Percentiles rank a stretch among this genome's conserved stretches.
Conservation (phyloP, 2,329 filamentous ascomycete species). For the Penicillium brasilianum region DNA sequence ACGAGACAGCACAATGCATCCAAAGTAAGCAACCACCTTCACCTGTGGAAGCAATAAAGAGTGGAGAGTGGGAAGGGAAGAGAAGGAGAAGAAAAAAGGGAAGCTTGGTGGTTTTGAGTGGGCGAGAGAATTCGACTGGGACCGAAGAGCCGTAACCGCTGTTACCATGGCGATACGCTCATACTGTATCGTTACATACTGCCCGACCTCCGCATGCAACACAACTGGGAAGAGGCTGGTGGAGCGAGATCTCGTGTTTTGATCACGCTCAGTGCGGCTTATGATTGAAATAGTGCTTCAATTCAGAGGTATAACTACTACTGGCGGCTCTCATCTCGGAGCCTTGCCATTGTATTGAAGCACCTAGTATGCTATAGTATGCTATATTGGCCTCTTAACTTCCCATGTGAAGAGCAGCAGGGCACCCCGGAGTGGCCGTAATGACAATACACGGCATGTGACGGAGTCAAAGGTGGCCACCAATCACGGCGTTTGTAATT, state of each 20-base stretch:
- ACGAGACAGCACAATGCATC: slow-evolving; percentile 46
- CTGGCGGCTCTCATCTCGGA: neutral
- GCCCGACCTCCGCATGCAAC: slow-evolving; percentile 35
- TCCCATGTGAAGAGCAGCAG: neutral
- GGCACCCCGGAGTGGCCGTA: slow-evolving; percentile 17
- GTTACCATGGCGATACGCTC: slow-evolving; percentile 38
- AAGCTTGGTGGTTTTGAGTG: slow-evolving; percentile 48
- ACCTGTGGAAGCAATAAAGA: slow-evolving; percentile 36
- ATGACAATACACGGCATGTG: slow-evolving; percentile 35
- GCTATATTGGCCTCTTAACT: neutral
- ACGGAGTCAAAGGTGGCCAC: slow-evolving; percentile 25
- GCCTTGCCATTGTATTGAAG: neutral
- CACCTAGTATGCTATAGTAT: neutral
- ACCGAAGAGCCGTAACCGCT: slow-evolving; percentile 47
- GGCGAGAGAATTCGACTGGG: slow-evolving; percentile 44
- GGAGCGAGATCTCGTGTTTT: neutral
- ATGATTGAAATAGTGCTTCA: neutral
- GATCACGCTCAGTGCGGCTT: neutral
- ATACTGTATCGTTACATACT: slow-evolving; percentile 31
- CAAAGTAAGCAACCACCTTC: slow-evolving; percentile 46
- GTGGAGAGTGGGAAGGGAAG: slow-evolving; percentile 45
- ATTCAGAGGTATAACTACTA: neutral
- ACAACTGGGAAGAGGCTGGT: slow-evolving; percentile 29
- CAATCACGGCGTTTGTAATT: slow-evolving; percentile 33
- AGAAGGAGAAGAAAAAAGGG: slow-evolving; percentile 45